A percentile compares a stretch with the other conserved stretches of the same genome.
phyloP scores from a whole-genome alignment of 139 green algal genomes.

The Picochlorum costavermella region DNA sequence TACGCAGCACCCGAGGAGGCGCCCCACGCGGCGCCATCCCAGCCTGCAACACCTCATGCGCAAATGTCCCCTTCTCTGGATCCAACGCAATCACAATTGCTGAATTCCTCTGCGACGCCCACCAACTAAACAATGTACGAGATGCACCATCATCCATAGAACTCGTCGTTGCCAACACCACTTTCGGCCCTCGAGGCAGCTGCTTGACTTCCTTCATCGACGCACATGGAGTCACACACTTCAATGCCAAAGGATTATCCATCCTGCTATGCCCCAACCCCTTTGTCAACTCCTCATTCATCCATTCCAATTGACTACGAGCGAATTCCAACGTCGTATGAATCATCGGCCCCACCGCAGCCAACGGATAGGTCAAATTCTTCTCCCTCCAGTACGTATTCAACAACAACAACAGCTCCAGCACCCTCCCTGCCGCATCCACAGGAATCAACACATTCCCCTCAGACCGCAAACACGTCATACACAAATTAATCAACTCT shows the following conservation, averaged over 20 bases:
- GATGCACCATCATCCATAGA: constrained; percentile 59
- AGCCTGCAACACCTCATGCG: not conserved
- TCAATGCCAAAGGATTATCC: constrained; percentile 52
- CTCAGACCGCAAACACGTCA: constrained; percentile 40
- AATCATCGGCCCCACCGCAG: constrained; percentile 53
- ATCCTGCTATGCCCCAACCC: constrained; percentile 49
- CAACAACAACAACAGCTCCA: constrained; percentile 85
- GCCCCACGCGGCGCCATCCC: not conserved
- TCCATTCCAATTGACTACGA: constrained; percentile 75
- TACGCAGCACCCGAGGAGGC: constrained; percentile 29
- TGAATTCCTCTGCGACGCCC: constrained; percentile 59
- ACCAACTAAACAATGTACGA: constrained; percentile 70
- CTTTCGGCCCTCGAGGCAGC: constrained; percentile 45
- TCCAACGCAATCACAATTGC: constrained; percentile 67
- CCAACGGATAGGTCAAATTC: constrained; percentile 63
- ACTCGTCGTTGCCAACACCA: constrained; percentile 72
- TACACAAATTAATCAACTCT: constrained; percentile 38
- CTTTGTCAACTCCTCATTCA: constrained; percentile 53
- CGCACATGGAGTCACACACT: constrained; percentile 42
- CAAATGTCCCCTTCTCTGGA: constrained; percentile 21
- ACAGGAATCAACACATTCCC: constrained; percentile 83
- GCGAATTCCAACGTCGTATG: constrained; percentile 65
- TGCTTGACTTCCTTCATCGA: constrained; percentile 39
- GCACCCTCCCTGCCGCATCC: constrained; percentile 72
- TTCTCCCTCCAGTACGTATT: constrained; percentile 61